Base-by-base conservation (phyloP, 2,329 filamentous ascomycete genomes). In the Calonectria crousiana region DNA sequence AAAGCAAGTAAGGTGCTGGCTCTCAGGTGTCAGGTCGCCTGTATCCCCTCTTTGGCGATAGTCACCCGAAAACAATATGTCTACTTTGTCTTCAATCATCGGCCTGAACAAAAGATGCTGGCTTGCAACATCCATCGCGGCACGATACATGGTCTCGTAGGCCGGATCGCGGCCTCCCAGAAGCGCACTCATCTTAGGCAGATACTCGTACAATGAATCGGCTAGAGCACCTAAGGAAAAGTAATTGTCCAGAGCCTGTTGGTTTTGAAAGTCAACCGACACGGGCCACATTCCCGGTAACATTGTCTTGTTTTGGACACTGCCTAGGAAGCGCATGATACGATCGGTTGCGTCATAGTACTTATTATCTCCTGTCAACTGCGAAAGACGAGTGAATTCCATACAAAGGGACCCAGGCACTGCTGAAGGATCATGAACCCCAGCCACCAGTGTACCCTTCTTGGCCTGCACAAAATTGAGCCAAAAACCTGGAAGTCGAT, bases 201-300 rank as follows among this genome's bases (percentile, higher is more conserved):
- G 79, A 76, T 92, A 92, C 81, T 92, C 91, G 74, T 92, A 92
- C 13, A 91, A 80, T 26, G 90, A 91, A 79, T 92, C 91, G 2
- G 89, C 88, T 47, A 88, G 81, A 1, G 87, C 90, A 20, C 90
- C 90, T 2, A 92, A 83, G 0, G 88, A 89, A 77, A 89, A 92
- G 3, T 71, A 83, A 11, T 84, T 84, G 20, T 77, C 79, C 16
- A 84, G 72, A 86, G 82, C 90, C 16, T 92, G 86, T 62, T 94
- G 92, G 74, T 91, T 86, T 16, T 79, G 79, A 18, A 84, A 83
- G 83, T 96, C 90, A 49, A 97, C 84, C 47, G 86, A 87, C 10
- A 91, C 88, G 0, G 95, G 94, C 93, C 94, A 97, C 87, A 97
- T 89, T 3, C 95, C 95, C 0, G 94, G 94, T 8, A 96, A 83